These are phyloP conservation scores for Mycena filopes DNA, from an alignment of 768 basidiomycete genomes.

Conservation along the genomic window DNA sequence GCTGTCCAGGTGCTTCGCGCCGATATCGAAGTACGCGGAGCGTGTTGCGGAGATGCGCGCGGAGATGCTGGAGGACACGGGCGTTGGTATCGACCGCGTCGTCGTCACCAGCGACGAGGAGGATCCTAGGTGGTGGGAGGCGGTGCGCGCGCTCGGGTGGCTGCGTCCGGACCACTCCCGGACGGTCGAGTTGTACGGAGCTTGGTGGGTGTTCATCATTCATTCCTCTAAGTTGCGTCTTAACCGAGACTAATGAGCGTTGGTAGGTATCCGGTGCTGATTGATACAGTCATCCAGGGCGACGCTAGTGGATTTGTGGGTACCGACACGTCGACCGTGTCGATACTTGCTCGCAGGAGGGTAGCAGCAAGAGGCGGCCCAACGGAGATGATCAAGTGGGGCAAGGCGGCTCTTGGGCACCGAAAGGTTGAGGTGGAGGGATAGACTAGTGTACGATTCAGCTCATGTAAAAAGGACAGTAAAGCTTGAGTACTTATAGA, in stretches of 20 bases:
- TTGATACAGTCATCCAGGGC: conserved; percentile 62
- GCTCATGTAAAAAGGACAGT: no score
- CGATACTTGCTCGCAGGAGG: conserved; percentile 52
- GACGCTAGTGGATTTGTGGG: conserved; percentile 58
- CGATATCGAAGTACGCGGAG: conserved; percentile 40
- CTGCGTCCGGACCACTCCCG: conserved; percentile 41
- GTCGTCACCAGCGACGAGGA: conserved; percentile 55
- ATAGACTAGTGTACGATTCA: no score
- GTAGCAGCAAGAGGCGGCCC: conserved; percentile 54
- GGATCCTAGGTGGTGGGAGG: conserved; percentile 47
- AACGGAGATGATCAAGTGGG: conserved; percentile 50
- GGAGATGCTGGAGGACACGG: conserved; percentile 36
- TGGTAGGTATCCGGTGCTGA: conserved; percentile 61
- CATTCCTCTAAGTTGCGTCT: conserved; percentile 8
- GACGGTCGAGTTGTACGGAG: conserved; percentile 41
- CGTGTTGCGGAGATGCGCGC: conserved; percentile 45
- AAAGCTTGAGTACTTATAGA: no score
- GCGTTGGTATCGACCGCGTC: conserved; percentile 41
- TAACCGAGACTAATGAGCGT: neutral
- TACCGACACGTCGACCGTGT: conserved; percentile 62
- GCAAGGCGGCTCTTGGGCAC: no score
- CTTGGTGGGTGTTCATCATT: conserved; percentile 42
- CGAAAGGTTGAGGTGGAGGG: no score
- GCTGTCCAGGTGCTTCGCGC: conserved; percentile 43
- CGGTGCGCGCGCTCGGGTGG: conserved; percentile 45